These are phyloP conservation scores for Kwoniella sp. DNA, from an alignment of 768 basidiomycete species.

Conservation along the genomic window DNA sequence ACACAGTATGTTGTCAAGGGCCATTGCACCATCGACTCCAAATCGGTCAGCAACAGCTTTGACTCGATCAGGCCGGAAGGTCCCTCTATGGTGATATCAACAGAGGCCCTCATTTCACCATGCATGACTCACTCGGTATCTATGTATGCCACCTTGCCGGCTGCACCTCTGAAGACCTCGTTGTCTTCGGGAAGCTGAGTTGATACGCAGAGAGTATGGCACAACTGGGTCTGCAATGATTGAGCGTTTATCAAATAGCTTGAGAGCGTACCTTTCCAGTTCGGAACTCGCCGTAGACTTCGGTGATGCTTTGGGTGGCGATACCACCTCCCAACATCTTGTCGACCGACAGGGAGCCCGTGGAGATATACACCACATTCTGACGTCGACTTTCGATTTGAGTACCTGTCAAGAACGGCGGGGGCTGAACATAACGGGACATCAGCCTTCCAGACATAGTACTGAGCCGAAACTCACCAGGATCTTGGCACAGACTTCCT, in stretches of 20 bases:
- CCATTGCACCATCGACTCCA: conserved; percentile 72
- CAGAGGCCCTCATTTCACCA: too few species aligned
- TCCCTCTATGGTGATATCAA: conserved; percentile 25
- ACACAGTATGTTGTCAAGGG: conserved; percentile 82
- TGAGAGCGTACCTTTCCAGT: conserved; percentile 60
- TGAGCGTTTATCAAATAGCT: not conserved
- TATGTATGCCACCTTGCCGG: conserved; percentile 59
- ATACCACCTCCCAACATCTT: conserved; percentile 81
- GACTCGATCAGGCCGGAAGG: conserved; percentile 87
- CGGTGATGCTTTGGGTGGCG: conserved; percentile 88
- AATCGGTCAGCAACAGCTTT: conserved; percentile 86
- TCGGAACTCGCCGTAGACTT: conserved; percentile 94
- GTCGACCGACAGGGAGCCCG: conserved; percentile 88
- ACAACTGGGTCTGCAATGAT: conserved; percentile 68
- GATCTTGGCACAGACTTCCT: conserved; percentile 89
- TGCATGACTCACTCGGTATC: conserved; percentile 48
- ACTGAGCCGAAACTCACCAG: conserved; percentile 56
- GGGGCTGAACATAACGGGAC: conserved; percentile 59
- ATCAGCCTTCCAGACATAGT: not conserved
- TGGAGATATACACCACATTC: conserved; percentile 75
- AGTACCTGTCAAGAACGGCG: conserved; percentile 83
- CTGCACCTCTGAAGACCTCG: conserved; percentile 79
- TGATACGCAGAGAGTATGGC: conserved; percentile 89
- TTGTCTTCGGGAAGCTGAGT: conserved; percentile 82
- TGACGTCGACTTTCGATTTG: conserved; percentile 68